Evolutionary conservation across 192 early-diverging fungal genomes (phyloP), one percentile per base, ranked within the genome.

Genomic region (Coemansia sp.): DNA sequence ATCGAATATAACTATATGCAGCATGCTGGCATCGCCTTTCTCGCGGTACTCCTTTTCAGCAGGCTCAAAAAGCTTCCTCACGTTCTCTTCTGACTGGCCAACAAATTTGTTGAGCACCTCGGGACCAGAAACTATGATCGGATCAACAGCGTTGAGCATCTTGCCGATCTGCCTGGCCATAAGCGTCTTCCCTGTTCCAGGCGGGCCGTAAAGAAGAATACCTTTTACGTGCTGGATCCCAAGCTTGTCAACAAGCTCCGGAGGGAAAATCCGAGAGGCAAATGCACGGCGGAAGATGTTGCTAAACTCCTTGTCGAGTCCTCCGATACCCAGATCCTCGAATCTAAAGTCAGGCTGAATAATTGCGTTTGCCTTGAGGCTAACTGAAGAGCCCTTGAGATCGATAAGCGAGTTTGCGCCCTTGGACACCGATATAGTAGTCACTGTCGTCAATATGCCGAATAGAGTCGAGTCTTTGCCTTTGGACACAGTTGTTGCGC

Each of bases 1-100:
- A 75, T 99, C 97, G 76, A 97, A 96, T 61, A 99, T 99, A 67
- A 99, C 97, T 70, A 99, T 97, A 64, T 99, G 96, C 50, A 97
- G 82, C 43, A 85, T 84, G 53, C 91, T 93, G 50, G 95, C 92
- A 50, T 97, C 94, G 38, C 92, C 95, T 61, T 90, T 88, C 50
- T 87, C 88, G 71, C 94, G 93, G 84, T 96, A 99, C 83, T 99
- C 96, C 63, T 86, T 85, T 73, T 99, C 96, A 8, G 95, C 96
- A 42, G 91, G 89, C 6, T 88, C 90, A 86, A 99, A 99, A 52
- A 99, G 83, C 77, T 99, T 97, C 38, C 95, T 89, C 48, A 99
- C 87, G 64, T 99, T 99, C 71, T 96, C 94, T 75, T 99, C 96
- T 7, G 91, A 93, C 64, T 95, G 91, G 54, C 96, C 96, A 10